Evolutionary conservation across 495 filamentous ascomycete species (phyloP), one percentile per base, ranked within the genome.

Genomic region (Usnea hakonensis): DNA sequence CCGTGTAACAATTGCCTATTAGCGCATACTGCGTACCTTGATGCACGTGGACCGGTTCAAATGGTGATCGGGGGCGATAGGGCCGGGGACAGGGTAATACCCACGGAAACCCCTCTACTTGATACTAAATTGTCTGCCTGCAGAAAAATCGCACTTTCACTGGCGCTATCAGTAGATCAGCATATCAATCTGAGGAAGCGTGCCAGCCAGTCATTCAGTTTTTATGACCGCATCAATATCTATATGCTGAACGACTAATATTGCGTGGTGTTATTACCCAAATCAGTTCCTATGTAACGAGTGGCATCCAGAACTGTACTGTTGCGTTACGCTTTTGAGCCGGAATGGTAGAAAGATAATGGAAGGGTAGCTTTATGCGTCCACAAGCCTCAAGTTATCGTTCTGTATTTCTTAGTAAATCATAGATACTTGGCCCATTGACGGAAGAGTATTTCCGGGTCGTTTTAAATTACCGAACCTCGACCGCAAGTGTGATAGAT

Each of bases 181-280:
- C 21, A 28, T 36, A 40, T 57, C 35, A 57, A n/a, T 21, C 37
- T 43, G 55, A 41, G 44, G 44, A 48, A 48, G 44, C 19, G 55
- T 57, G 55, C 55, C 37, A 57, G 23, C 55, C 55, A 57, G 55
- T 57, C 35, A 28, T 40, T 40, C 38, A 40, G 38, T 3, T 57
- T 16, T 38, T 40, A 57, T 5, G 23, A 46, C 43, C 43, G 43
- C 43, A 46, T 8, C 43, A 46, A 46, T 10, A 23, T 46, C 10
- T 46, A 23, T 23, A 46, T 46, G 43, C 43, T 46, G 43, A 46
- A 8, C 43, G 21, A 46, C 43, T 46, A 46, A 46, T 46, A 2
- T 8, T 23, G 43, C 7, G 21, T 46, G 43, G 43, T 46, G 7
- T 46, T 23, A 10, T 46, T 46, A 46, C 21, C 43, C n/a, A 46